Evolutionary conservation across 805 yeast species (phyloP).

Genomic region (Wickerhamomyces ciferrii): DNA sequence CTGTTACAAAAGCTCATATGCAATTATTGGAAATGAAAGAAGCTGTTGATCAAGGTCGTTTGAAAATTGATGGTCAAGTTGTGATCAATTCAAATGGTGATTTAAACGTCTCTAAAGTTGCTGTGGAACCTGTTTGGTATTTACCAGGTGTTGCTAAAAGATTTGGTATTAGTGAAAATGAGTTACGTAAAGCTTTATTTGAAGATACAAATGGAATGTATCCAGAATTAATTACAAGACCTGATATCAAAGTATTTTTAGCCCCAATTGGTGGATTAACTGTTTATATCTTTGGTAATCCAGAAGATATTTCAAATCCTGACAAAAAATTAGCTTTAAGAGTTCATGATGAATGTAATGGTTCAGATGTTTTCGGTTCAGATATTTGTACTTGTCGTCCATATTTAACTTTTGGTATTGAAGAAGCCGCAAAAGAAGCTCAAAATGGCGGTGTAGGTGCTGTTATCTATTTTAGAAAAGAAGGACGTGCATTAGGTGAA

Average conservation of each 20-base stretch:
- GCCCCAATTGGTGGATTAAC: conserved; percentile 71
- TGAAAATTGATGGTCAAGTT: conserved; percentile 54
- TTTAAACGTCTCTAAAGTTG: conserved; percentile 55
- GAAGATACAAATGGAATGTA: conserved; percentile 71
- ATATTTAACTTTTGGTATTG: conserved; percentile 58
- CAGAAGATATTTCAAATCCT: conserved; percentile 47
- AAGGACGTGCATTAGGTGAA: conserved; percentile 67
- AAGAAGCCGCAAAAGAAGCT: conserved; percentile 65
- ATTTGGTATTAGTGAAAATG: conserved; percentile 49
- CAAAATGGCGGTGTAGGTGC: conserved; percentile 62
- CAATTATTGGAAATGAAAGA: conserved; percentile 54
- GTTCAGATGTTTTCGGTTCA: conserved; percentile 64
- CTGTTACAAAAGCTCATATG: conserved; percentile 62
- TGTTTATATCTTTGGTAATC: conserved; percentile 62
- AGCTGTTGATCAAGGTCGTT: conserved; percentile 46
- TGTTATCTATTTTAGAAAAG: conserved; percentile 62
- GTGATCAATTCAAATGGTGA: conserved; percentile 59
- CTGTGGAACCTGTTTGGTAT: conserved; percentile 70
- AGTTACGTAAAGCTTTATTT: conserved; percentile 54
- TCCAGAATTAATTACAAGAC: conserved; percentile 63
- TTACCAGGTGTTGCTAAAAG: conserved; percentile 66
- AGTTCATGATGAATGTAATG: conserved; percentile 67
- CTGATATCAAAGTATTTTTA: conserved; percentile 58
- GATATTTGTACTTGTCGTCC: conserved; percentile 72
- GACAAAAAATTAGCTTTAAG: conserved; percentile 48